Percentiles rank a stretch among this genome's conserved stretches.
These are phyloP conservation scores for Hypoxylon sp. DNA, from an alignment of 2,329 filamentous ascomycete genomes.

Conservation along the genomic window DNA sequence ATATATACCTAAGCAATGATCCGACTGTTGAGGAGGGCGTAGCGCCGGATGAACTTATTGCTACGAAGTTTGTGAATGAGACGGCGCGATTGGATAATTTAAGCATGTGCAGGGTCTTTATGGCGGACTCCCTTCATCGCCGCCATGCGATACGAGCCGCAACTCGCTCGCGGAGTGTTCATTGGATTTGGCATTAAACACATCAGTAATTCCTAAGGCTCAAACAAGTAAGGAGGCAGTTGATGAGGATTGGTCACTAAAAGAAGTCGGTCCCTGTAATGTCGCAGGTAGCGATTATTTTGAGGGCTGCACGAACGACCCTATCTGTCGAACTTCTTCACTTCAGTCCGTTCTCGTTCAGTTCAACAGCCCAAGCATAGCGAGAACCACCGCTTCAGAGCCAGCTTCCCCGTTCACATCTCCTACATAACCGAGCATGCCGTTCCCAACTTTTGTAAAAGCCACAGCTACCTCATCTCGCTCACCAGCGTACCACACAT, in stretches of 20 bases:
- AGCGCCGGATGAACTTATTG: no score
- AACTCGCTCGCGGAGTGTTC: no score
- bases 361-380: constrained; percentile 50
- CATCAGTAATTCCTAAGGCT: constrained; percentile 1
- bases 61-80: no score
- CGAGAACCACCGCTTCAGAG: constrained; percentile 45
- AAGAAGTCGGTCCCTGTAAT: constrained; percentile 6
- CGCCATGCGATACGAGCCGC: no score
- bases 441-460: constrained; percentile 48
- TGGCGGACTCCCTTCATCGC: background rate
- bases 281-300: constrained; percentile 1
- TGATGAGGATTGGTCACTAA: constrained; percentile 8
- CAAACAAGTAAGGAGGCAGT: constrained; percentile 1
- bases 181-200: no score
- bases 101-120: no score
- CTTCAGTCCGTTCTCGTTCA: constrained; percentile 10
- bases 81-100: no score
- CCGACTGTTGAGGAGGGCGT: no score
- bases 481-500: constrained; percentile 44
- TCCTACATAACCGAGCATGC: constrained; percentile 52
- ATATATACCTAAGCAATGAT: no score
- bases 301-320: constrained; percentile 2
- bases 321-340: constrained; percentile 12
- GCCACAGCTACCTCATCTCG: constrained; percentile 45
- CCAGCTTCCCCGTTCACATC: constrained; percentile 50